phyloP scores from a whole-genome alignment of 2,329 filamentous ascomycete species.

The Boeremia lycopersici region DNA sequence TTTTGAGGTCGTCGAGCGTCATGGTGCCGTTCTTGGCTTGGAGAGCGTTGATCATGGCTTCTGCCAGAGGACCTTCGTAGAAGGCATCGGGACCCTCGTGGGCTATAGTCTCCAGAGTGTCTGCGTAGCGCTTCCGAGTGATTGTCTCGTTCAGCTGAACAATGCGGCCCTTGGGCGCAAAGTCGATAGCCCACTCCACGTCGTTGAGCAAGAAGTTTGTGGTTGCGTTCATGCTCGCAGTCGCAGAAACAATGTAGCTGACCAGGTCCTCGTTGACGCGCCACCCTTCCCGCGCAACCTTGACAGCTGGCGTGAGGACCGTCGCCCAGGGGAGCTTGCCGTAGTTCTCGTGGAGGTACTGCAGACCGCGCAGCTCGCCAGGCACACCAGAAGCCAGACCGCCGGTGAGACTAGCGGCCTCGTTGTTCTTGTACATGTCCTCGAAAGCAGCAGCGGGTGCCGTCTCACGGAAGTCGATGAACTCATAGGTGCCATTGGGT shows the following conservation, averaged over 20 bases:
- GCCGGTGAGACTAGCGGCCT: slow-evolving; percentile 69
- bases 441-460: slow-evolving; percentile 81
- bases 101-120: slow-evolving; percentile 80
- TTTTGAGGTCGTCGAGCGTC: slow-evolving; percentile 76
- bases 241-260: slow-evolving; percentile 68
- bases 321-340: slow-evolving; percentile 62
- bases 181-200: slow-evolving; percentile 82
- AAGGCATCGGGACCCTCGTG: slow-evolving; percentile 74
- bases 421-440: slow-evolving; percentile 83
- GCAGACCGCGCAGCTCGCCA: slow-evolving; percentile 77
- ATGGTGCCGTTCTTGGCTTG: slow-evolving; percentile 79
- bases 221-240: slow-evolving; percentile 31
- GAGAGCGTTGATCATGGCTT: slow-evolving; percentile 73
- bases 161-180: slow-evolving; percentile 80
- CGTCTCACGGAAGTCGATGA: slow-evolving; percentile 87
- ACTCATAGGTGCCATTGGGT: slow-evolving; percentile 76
- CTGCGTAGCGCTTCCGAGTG: slow-evolving; percentile 78
- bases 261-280: slow-evolving; percentile 74
- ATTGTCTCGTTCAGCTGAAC: slow-evolving; percentile 77
- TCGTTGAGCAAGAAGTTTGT: slow-evolving; percentile 75
- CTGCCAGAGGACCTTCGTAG: slow-evolving; percentile 73
- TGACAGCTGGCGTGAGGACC: slow-evolving; percentile 75
- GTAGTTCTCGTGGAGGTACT: slow-evolving; percentile 76
- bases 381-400: slow-evolving; percentile 73
- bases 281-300: slow-evolving; percentile 66